Conservation (phyloP, 2,329 filamentous ascomycete genomes). For the Beauveria australis region DNA sequence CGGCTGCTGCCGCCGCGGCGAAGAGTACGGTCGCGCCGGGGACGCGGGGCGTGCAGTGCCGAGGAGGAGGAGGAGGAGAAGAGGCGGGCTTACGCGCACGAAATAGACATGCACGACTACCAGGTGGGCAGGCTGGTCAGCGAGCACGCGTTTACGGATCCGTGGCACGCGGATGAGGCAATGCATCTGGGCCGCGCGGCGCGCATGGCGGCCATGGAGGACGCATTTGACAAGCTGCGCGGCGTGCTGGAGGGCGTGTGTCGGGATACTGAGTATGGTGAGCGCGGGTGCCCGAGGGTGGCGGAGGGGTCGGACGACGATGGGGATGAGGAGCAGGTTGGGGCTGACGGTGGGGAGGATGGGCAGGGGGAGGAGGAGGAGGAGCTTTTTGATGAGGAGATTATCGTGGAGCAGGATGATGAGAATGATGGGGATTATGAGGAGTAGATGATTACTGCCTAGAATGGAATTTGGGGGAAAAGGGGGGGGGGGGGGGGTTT, state of each 20-base stretch:
- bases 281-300: neutral
- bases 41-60: neutral
- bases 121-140: neutral
- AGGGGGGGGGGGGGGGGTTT: too few species aligned
- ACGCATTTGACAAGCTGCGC: neutral
- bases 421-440: slow-evolving; percentile 3
- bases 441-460: neutral
- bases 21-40: neutral
- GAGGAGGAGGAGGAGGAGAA: slow-evolving; percentile 6
- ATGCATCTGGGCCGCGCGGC: slow-evolving; percentile 14
- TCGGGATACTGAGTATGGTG: neutral
- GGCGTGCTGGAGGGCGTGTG: neutral
- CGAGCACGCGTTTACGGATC: slow-evolving; percentile 8
- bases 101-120: slow-evolving; percentile 13
- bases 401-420: neutral
- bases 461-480: too few species aligned
- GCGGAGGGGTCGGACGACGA: neutral
- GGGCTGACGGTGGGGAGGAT: neutral
- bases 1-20: slow-evolving; percentile 20
- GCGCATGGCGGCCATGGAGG: slow-evolving; percentile 13
- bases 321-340: neutral
- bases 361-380: neutral
- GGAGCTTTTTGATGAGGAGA: neutral
- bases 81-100: slow-evolving; percentile 10
- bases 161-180: slow-evolving; percentile 16